Evolutionary conservation across 1,284 basidiomycete species (phyloP), one percentile per base, ranked within the genome.

Genomic region (Meripilus lineatus): DNA sequence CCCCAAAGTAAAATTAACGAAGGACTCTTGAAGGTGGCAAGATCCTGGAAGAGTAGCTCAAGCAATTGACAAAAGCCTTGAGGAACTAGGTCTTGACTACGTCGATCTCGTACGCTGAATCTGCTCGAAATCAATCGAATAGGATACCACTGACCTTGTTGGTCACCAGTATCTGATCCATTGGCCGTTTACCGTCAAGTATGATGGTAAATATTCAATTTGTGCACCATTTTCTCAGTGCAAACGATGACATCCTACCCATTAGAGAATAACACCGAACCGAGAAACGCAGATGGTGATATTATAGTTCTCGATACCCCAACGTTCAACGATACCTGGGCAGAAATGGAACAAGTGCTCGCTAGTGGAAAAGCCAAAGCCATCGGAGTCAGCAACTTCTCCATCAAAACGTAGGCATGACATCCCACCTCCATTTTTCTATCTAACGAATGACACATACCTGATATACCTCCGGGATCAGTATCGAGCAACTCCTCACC

Each of bases 321-420:
- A 2, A 39, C n/a, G 5, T 58, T 63, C 52, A 58, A 59, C 47
- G 67, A 81, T 42, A 81, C 78, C 0, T 84, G 80, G 80, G 63
- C 62, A 18, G 68, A 71, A 42, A 78, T 82, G 74, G 79, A 83
- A 61, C 71, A 70, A 47, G 47, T 81, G 1, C 62, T 75, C 30
- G 65, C 62, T 15, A 66, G 66, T 17, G 59, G 59, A 1, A 53
- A 77, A 60, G 71, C 75, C 42, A 77, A 75, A 57, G 64, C 74
- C 18, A 83, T 86, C 51, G 83, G 83, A 15, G 74, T 86, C 32
- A 82, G 78, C 48, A 87, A 86, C 64, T 84, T 84, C 60, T 79
- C 75, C 41, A 69, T 81, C 50, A 74, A 77, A 58, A 74, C 68
- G 44, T 66, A 74, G 52, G n/a, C n/a, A n/a, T n/a, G 61, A 26